phyloP scores from a whole-genome alignment of 2,329 filamentous ascomycete genomes.

The Xylaria sp. region DNA sequence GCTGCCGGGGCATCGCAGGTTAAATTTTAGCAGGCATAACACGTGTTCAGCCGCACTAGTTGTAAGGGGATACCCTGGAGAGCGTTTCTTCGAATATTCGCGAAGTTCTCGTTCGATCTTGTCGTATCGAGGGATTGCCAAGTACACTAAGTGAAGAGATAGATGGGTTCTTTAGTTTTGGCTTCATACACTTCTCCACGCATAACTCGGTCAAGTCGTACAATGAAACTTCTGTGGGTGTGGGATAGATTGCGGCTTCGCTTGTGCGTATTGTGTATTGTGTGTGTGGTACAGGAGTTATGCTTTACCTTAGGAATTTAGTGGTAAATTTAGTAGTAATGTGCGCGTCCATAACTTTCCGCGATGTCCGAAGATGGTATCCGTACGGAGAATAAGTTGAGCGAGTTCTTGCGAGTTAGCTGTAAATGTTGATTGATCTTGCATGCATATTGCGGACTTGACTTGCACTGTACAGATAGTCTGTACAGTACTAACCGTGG shows the following conservation, averaged over 20 bases:
- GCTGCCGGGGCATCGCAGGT: not conserved
- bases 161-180: not conserved
- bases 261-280: not conserved
- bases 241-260: constrained; percentile 24
- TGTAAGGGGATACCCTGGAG: not conserved
- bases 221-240: constrained; percentile 18
- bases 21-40: constrained; percentile 18
- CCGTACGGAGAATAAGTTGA: not conserved
- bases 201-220: not conserved
- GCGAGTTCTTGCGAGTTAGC: not conserved
- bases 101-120: not conserved
- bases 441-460: not conserved
- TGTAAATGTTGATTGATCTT: not conserved
- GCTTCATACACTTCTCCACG: not conserved
- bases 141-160: too few relatives aligned
- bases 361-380: constrained; percentile 5
- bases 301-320: too few relatives aligned
- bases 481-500: not conserved
- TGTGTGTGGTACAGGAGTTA: not conserved
- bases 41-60: constrained; percentile 27
- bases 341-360: constrained; percentile 12
- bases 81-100: not conserved
- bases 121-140: too few relatives aligned
- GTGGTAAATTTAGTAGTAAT: too few relatives aligned
- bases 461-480: constrained; percentile 1